Base-by-base conservation (phyloP, 352 stramenopile genomes). In the Peronosclerospora sorghi region DNA sequence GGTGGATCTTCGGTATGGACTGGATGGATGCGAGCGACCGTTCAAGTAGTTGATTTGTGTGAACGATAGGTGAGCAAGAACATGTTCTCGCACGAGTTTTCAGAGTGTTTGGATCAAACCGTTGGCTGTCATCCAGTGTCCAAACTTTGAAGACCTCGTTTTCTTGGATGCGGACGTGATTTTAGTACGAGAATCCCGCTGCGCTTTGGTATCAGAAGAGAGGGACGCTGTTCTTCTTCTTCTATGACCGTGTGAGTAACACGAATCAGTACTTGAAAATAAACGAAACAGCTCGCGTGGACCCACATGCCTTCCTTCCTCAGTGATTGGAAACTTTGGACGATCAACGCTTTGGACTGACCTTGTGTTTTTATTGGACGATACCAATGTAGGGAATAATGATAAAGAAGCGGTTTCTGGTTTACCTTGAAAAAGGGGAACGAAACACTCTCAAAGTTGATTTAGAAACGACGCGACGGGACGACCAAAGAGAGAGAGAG, bases 231-330 rank as follows among this genome's bases (percentile, higher is more conserved):
- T 82, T 54, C 46, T 64, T 60, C 17, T 83, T 54, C 45, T 64
- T 64, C 26, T 60, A 60, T 37, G 51, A 64, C 45, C 51, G 55
- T 24, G 51, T 65, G 36, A 80, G 78, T 43, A 58, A 66, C 48
- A 67, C 62, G 40, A 56, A 74, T 38, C 60, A 70, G 13, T 80
- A 68, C 32, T 58, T 80, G 29, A 73, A n/a, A n/a, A 77, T 51
- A 68, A 67, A 10, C 49, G 47, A 7, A 49, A 60, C 9, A 32
- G 43, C 0, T 17, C 17, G 17, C 56, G 60, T 17, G 48, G 38
- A 5, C 39, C 53, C 10, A 56, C 54, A 9, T 69, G 77, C 34
- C 51, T 86, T n/a, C 51, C 58, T n/a, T n/a, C 51, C 58, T n/a
- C 18, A 71, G 18, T 75, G 54, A 54, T 26, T 86, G 17, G 48